Base-by-base conservation (phyloP, 768 basidiomycete genomes). In the Mycena alexandri region DNA sequence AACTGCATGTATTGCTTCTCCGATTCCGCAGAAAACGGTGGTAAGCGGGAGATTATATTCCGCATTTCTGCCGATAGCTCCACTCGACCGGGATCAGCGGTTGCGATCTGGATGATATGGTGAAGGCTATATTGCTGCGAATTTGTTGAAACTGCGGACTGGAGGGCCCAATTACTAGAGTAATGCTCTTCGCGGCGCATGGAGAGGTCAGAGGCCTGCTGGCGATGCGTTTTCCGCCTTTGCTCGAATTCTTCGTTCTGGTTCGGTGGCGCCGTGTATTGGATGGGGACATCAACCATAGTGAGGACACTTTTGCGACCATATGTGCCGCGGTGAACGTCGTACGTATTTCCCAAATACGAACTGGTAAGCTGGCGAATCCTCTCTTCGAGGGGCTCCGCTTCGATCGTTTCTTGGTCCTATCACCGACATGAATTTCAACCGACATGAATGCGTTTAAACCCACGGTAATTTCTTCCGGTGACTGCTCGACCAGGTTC, bases 261-360 rank as follows among this genome's bases (percentile, higher is more conserved):
- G 24, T 9, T 17, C 12, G 25, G 25, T 14, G 50, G 50, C 24
- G 29, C 29, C 16, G 50, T 29, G 25, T 29, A 33, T 29, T 51
- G 50, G 29, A 51, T 29, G 13, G 29, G 50, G 7, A 51, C 10
- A 51, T 51, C 50, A 16, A 29, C 29, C 16, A 19, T 29, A 51
- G 13, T 33, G 58, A 60, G 58, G 29, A 60, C 58, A 41, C 58
- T 60, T 21, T 50, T 60, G 33, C 58, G 58, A 60, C 58, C 58
- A 25, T 36, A 60, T 38, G 58, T 48, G 19, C 58, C 58, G 41
- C 34, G 58, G 44, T 48, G n/a, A 10, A 48, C 22, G 47, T 60
- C 58, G 58, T 60, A 48, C 29, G 58, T 60, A 41, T 48, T 50
- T 38, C 58, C 56, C 16, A 57, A 33, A 22, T 57, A 57, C 24